Conservation (phyloP, 768 basidiomycete genomes). For the Calocera cornea region DNA sequence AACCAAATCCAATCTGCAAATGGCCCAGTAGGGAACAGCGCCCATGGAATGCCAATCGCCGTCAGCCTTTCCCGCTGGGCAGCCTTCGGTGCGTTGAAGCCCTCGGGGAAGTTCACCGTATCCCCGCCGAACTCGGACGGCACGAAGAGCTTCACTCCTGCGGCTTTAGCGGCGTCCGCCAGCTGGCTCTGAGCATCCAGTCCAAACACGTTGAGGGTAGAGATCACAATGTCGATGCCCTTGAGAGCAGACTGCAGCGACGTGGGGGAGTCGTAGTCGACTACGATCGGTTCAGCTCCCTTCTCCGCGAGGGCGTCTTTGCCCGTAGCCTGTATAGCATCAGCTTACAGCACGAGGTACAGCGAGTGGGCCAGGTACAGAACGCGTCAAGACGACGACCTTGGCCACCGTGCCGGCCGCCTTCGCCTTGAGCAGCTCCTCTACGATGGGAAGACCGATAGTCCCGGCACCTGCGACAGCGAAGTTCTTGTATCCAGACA, state of each 20-base stretch:
- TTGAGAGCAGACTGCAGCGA: too few relatives aligned
- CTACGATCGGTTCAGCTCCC: too few relatives aligned
- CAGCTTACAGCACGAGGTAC: too few relatives aligned
- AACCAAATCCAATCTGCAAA: neutral
- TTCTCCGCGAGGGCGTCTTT: too few relatives aligned
- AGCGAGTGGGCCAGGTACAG: too few relatives aligned
- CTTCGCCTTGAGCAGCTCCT: constrained; percentile 6
- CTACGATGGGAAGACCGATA: constrained; percentile 3
- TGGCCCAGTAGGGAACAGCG: constrained; percentile 13
- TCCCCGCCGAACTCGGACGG: constrained; percentile 18
- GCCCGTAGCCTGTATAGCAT: too few relatives aligned
- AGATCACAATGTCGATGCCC: constrained; percentile 21
- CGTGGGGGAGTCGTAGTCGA: too few relatives aligned
- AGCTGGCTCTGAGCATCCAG: constrained; percentile 17
- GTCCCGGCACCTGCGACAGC: constrained; percentile 8
- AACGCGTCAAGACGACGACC: too few relatives aligned
- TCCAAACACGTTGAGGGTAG: constrained; percentile 16
- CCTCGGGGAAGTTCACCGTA: too few relatives aligned
- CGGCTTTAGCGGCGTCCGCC: constrained; percentile 21
- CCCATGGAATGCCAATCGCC: constrained; percentile 13
- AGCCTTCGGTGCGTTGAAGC: too few relatives aligned
- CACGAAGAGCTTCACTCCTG: constrained; percentile 22
- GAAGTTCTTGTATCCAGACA: constrained; percentile 3
- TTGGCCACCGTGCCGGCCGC: neutral
- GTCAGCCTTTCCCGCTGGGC: too few relatives aligned